Conservation (phyloP, 2,329 filamentous ascomycete genomes). For the Dactylellina sp. region DNA sequence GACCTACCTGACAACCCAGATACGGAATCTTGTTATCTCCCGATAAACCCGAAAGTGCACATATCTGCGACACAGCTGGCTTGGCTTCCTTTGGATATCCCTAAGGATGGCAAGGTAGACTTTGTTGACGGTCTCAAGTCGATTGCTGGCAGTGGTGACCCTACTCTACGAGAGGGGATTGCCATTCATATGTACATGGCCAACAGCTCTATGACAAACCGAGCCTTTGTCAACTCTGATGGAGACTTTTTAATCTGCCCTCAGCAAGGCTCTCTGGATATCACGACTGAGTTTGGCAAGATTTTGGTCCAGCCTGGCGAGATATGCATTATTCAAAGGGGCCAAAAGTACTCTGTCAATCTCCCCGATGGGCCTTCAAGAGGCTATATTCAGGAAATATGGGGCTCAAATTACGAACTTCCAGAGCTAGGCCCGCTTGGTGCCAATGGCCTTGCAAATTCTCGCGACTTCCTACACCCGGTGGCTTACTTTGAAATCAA, state of each 20-base stretch:
- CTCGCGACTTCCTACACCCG: slow-evolving; percentile 74
- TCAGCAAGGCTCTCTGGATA: slow-evolving; percentile 74
- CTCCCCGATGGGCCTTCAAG: slow-evolving; percentile 72
- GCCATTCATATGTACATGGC: slow-evolving; percentile 68
- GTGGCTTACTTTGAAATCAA: slow-evolving; percentile 66
- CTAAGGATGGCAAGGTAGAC: slow-evolving; percentile 63
- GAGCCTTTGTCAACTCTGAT: slow-evolving; percentile 70
- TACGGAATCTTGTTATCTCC: slow-evolving; percentile 66
- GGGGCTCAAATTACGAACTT: slow-evolving; percentile 73
- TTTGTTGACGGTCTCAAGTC: slow-evolving; percentile 68
- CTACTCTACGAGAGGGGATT: slow-evolving; percentile 67
- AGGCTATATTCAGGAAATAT: slow-evolving; percentile 76
- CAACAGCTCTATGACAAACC: slow-evolving; percentile 66
- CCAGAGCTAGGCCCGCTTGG: slow-evolving; percentile 76
- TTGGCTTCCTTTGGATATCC: slow-evolving; percentile 65
- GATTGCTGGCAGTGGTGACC: slow-evolving; percentile 67
- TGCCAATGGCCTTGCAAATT: slow-evolving; percentile 74
- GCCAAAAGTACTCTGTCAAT: slow-evolving; percentile 73
- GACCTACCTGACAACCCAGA: slow-evolving; percentile 62
- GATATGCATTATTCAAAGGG: slow-evolving; percentile 74
- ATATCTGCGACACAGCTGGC: slow-evolving; percentile 68
- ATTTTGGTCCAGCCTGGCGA: slow-evolving; percentile 76
- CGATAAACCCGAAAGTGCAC: slow-evolving; percentile 66
- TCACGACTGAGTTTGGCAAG: slow-evolving; percentile 76
- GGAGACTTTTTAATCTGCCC: slow-evolving; percentile 76